Conservation (phyloP, 1,139 yeast genomes). For the Suhomyces chickasaworum region DNA sequence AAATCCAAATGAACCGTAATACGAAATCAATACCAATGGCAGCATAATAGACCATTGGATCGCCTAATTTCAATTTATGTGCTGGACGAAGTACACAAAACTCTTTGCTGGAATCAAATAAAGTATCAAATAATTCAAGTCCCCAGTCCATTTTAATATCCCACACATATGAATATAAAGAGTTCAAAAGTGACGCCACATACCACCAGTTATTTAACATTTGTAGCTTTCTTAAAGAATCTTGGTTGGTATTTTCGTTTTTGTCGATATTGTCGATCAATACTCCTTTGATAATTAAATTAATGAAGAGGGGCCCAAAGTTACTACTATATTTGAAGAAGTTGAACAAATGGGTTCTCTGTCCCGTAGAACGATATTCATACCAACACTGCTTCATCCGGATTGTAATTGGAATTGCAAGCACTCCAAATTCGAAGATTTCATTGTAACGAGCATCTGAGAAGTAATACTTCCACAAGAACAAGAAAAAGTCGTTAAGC, state of each 20-base stretch:
- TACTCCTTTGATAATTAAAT: slow-evolving; percentile 36
- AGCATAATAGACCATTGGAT: slow-evolving; percentile 32
- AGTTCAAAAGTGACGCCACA: slow-evolving; percentile 57
- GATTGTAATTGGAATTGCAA: slow-evolving; percentile 65
- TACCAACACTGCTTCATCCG: slow-evolving; percentile 79
- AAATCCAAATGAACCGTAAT: slow-evolving; percentile 75
- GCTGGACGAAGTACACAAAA: slow-evolving; percentile 7
- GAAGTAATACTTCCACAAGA: slow-evolving; percentile 37
- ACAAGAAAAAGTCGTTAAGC: slow-evolving; percentile 64
- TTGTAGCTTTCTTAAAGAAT: slow-evolving; percentile 16
- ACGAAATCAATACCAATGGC: slow-evolving; percentile 57
- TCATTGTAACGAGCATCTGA: slow-evolving; percentile 30
- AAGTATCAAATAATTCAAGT: slow-evolving; percentile 51
- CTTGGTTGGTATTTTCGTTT: slow-evolving; percentile 10
- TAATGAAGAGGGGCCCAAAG: slow-evolving; percentile 60
- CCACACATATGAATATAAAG: slow-evolving; percentile 83
- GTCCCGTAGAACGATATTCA: slow-evolving; percentile 58
- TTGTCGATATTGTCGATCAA: slow-evolving; percentile 13
- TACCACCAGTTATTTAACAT: slow-evolving; percentile 50
- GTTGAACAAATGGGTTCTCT: slow-evolving; percentile 64
- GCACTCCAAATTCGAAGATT: slow-evolving; percentile 50
- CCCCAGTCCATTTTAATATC: slow-evolving; percentile 91
- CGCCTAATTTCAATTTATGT: slow-evolving; percentile 5
- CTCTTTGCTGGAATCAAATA: slow-evolving; percentile 18
- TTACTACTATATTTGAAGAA: slow-evolving; percentile 73